Percentiles rank a stretch among this genome's conserved stretches.
These are phyloP conservation scores for Saitozyma podzolica DNA, from an alignment of 768 basidiomycete species.

Conservation along the genomic window DNA sequence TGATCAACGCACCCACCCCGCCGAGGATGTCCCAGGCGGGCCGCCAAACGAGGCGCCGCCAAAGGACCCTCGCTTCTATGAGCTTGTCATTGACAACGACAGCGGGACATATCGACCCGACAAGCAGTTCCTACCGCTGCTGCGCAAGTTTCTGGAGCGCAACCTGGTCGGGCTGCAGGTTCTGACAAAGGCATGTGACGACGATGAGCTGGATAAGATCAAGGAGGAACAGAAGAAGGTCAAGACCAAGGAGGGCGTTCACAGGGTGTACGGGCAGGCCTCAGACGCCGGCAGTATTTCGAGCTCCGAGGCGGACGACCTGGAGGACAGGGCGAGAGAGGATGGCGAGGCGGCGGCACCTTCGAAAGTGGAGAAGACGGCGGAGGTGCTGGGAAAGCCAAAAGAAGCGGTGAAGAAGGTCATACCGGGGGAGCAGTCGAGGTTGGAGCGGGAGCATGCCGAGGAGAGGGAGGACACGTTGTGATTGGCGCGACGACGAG, in stretches of 20 bases:
- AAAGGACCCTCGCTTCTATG: constrained; percentile 61
- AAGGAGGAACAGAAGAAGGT: constrained; percentile 50
- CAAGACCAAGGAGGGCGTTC: constrained; percentile 49
- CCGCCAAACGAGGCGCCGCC: constrained; percentile 35
- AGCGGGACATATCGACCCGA: constrained; percentile 79
- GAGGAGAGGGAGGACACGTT: too few species aligned
- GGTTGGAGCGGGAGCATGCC: not conserved
- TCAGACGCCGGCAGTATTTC: constrained; percentile 39
- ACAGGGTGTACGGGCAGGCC: constrained; percentile 37
- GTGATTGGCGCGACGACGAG: too few species aligned
- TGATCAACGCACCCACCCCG: constrained; percentile 54
- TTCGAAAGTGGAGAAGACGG: constrained; percentile 16
- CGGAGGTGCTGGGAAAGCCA: constrained; percentile 24
- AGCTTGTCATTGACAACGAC: constrained; percentile 78
- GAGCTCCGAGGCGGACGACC: constrained; percentile 36
- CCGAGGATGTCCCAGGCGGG: constrained; percentile 29
- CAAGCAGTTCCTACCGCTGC: constrained; percentile 61
- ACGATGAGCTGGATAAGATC: constrained; percentile 54
- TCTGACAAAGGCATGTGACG: constrained; percentile 58
- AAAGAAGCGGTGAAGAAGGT: constrained; percentile 7
- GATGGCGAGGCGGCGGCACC: constrained; percentile 1
- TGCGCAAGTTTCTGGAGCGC: constrained; percentile 66
- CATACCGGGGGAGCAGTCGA: too few species aligned
- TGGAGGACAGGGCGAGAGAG: constrained; percentile 25
- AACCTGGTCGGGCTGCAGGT: constrained; percentile 71